Percentiles rank a stretch among this genome's conserved stretches.
Conservation (phyloP, 169 alveolate species). For the Babesia divergens region DNA sequence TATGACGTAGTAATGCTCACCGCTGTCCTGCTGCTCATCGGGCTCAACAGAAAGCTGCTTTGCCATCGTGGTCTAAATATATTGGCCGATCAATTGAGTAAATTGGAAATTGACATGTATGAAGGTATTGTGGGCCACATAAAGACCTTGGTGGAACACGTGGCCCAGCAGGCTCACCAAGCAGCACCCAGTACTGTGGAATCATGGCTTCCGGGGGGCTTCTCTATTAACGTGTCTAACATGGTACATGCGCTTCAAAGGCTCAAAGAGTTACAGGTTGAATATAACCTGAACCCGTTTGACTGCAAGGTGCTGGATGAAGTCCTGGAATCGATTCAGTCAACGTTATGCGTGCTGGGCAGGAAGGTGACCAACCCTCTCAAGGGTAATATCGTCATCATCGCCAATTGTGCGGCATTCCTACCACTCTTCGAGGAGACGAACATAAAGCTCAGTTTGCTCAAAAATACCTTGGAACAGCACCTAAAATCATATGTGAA, state of each 20-base stretch:
- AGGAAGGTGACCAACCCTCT: slow-evolving; percentile 8
- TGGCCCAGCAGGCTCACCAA: slow-evolving; percentile 9
- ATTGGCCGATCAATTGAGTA: slow-evolving; percentile 38
- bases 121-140: slow-evolving; percentile 10
- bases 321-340: background rate
- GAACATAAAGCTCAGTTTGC: background rate
- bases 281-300: background rate
- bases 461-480: background rate
- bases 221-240: slow-evolving; percentile 40
- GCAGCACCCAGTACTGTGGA: slow-evolving; percentile 21
- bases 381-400: slow-evolving; percentile 7
- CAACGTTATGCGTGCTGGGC: background rate
- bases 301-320: slow-evolving; percentile 7
- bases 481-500: slow-evolving; percentile 11
- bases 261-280: background rate
- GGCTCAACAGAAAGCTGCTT: slow-evolving; percentile 34
- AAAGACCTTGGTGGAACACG: slow-evolving; percentile 21
- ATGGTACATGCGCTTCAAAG: background rate
- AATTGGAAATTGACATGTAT: slow-evolving; percentile 18
- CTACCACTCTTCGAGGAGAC: background rate
- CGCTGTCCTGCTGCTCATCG: slow-evolving; percentile 5
- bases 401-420: slow-evolving; percentile 31
- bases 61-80: slow-evolving; percentile 18
- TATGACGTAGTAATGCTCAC: slow-evolving; percentile 50
- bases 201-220: slow-evolving; percentile 58